phyloP scores from a whole-genome alignment of 768 basidiomycete genomes.

The Strobilomyces dryophilus region DNA sequence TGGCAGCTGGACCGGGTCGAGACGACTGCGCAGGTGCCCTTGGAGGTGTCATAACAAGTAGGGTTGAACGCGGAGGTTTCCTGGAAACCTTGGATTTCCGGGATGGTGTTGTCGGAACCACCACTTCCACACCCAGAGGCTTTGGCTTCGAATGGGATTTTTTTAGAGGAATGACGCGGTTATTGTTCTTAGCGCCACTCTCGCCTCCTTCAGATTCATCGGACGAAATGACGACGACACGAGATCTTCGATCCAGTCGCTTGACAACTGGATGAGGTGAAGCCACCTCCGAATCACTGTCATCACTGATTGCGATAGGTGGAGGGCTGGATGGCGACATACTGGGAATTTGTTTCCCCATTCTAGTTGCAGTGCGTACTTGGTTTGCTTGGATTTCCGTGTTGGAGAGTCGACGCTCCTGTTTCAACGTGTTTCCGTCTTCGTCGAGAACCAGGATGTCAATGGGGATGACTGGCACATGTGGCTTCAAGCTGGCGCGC shows the following conservation, averaged over 20 bases:
- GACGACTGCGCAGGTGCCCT: neutral
- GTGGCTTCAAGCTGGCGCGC: constrained; percentile 33
- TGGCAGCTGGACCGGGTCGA: neutral
- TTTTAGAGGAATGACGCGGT: constrained; percentile 3
- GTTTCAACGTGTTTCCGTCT: constrained; percentile 50
- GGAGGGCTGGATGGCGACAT: neutral
- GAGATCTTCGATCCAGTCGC: constrained; percentile 13
- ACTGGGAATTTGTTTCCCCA: constrained; percentile 6
- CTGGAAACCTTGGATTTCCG: constrained; percentile 15
- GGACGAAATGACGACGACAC: constrained; percentile 36
- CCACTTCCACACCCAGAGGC: constrained; percentile 35
- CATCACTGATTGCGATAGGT: constrained; percentile 25
- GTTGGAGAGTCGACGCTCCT: constrained; percentile 58
- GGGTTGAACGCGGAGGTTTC: constrained; percentile 9
- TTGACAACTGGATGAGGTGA: constrained; percentile 10
- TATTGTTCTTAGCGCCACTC: constrained; percentile 4
- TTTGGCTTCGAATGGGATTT: constrained; percentile 14
- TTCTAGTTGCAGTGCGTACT: constrained; percentile 1
- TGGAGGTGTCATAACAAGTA: constrained; percentile 2
- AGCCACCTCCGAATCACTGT: constrained; percentile 29
- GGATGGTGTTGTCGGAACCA: constrained; percentile 36
- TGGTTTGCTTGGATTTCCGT: constrained; percentile 39
- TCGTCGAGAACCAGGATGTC: constrained; percentile 68
- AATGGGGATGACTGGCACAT: constrained; percentile 51
- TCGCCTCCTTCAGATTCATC: constrained; percentile 45